Conservation (phyloP, 1,284 basidiomycete genomes). For the Cutaneotrichosporon curvatum region DNA sequence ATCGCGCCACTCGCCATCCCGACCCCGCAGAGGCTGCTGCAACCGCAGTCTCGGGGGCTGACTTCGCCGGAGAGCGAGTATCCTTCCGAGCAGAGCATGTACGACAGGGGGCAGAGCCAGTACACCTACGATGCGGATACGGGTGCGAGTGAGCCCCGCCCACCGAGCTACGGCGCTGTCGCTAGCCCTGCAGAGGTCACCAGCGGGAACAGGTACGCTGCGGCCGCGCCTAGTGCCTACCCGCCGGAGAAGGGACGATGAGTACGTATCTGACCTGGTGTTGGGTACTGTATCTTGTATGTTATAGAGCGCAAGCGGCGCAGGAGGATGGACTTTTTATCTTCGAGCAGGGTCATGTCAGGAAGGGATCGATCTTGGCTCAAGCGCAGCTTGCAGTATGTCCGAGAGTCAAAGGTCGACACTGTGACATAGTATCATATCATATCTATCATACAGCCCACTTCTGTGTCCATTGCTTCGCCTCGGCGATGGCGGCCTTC, state of each 20-base stretch:
- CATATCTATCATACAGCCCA: slow-evolving; percentile 3
- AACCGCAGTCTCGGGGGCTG: slow-evolving; percentile 1
- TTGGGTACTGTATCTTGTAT: too few relatives aligned
- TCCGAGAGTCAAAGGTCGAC: too few relatives aligned
- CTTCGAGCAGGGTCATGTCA: too few relatives aligned
- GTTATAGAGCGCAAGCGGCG: not conserved
- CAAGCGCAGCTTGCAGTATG: too few relatives aligned
- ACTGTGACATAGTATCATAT: too few relatives aligned
- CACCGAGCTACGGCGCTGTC: slow-evolving; percentile 8
- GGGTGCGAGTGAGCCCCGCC: not conserved
- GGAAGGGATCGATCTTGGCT: too few relatives aligned
- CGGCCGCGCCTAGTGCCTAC: not conserved
- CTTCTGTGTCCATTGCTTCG: slow-evolving; percentile 75
- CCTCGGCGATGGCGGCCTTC: slow-evolving; percentile 79
- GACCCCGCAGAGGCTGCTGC: slow-evolving; percentile 12
- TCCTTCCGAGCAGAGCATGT: not conserved
- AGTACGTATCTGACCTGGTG: too few relatives aligned
- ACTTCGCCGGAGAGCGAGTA: slow-evolving; percentile 6
- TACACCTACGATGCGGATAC: not conserved
- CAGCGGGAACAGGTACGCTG: too few relatives aligned
- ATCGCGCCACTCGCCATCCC: slow-evolving; percentile 8
- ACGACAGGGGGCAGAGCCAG: not conserved
- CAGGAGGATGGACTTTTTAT: not conserved
- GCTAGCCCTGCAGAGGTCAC: not conserved
- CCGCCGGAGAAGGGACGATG: not conserved